Base-by-base conservation (phyloP, 129 eudicot species). In the Pittosporum tobira region DNA sequence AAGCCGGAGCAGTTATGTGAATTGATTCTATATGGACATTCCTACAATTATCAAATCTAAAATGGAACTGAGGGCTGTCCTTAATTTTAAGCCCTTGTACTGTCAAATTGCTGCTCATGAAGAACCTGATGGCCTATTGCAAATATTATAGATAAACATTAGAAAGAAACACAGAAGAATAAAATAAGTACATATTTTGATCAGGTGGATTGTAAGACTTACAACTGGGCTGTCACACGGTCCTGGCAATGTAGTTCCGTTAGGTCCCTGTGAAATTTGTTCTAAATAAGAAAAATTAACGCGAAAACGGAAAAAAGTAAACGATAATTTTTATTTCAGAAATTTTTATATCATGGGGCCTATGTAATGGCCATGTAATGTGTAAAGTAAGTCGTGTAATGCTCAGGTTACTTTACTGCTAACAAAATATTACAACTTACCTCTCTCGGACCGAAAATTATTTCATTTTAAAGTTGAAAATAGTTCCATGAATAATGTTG, bases 161-260 rank as follows among this genome's bases (percentile, higher is more conserved):
- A 49, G 48, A 48, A 3, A 3, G 23, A 9, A 37, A 64, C 19
- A 22, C 25, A 12, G 24, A 9, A 14, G 36, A 8, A 29, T 22
- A 38, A 63, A 22, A 23, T 25, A 18, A 14, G 10, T 9, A 7
- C 14, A 28, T 1, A 19, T 4, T 16, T 21, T 12, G 31, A n/a
- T n/a, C n/a, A 43, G 21, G 59, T 16, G 12, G 6, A 21, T 16
- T 18, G 50, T 28, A 46, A 57, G 20, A 75, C 90, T 86, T 47
- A 82, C 95, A 59, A 74, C 54, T 21, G 90, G 90, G 76, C 90
- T 86, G 60, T 82, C 95, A 47, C 95, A 86, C 29, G 84, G 90
- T 54, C 81, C 82, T 28, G 76, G 70, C 64, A 76, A 34, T 46
- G 78, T 76, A 15, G 72, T 70, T 22, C 90, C 82, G 21, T 85